Evolutionary conservation across 495 filamentous ascomycete species (phyloP).

Genomic region (Podospora appendiculata): DNA sequence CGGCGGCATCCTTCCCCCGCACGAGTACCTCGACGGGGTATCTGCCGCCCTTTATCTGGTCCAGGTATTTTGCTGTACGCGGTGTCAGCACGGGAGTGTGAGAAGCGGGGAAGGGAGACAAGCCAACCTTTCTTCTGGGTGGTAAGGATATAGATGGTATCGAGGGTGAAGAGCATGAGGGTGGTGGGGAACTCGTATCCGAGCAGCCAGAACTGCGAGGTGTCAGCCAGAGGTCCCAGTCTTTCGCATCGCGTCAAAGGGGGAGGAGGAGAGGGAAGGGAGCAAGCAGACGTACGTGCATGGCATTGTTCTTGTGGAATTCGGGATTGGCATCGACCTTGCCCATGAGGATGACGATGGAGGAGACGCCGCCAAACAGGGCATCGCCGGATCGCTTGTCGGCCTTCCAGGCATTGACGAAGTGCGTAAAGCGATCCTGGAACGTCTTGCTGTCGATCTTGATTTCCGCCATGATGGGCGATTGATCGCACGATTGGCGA

Average conservation of each 20-base stretch:
- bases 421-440: conserved; percentile 80
- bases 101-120: neutral
- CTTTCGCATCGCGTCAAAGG: neutral
- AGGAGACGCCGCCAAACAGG: conserved; percentile 75
- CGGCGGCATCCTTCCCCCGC: conserved; percentile 78
- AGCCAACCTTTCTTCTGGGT: conserved; percentile 88
- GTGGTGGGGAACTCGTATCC: conserved; percentile 98
- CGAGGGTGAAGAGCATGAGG: conserved; percentile 81
- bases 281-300: conserved; percentile 65
- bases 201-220: conserved; percentile 84
- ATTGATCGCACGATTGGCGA: conserved; percentile 21
- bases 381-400: conserved; percentile 79
- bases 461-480: conserved; percentile 53
- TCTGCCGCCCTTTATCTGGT: conserved; percentile 85
- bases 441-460: conserved; percentile 88
- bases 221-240: conserved; percentile 3
- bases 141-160: conserved; percentile 82
- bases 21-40: conserved; percentile 84
- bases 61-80: conserved; percentile 75
- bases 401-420: conserved; percentile 87
- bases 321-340: conserved; percentile 80
- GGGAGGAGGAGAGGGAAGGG: neutral
- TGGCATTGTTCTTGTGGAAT: conserved; percentile 89
- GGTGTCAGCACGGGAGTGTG: conserved; percentile 13
- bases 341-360: conserved; percentile 84